A percentile compares a stretch with the other conserved stretches of the same genome.
phyloP scores from a whole-genome alignment of 371 early-diverging fungal genomes.

The Syncephalis fuscata region DNA sequence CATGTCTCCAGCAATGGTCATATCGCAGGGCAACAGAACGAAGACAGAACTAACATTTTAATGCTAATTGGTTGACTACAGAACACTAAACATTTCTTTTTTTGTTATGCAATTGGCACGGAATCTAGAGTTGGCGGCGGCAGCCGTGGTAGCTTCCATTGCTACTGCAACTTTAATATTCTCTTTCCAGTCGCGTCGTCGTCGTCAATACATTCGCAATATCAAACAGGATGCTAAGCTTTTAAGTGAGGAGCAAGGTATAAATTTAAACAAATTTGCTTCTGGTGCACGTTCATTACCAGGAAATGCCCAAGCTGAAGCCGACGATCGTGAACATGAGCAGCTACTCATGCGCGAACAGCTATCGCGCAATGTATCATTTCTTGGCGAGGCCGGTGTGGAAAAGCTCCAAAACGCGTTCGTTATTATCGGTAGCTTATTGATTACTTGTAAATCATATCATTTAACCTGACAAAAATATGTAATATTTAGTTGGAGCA shows the following conservation, averaged over 20 bases:
- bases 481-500: conserved; percentile 46
- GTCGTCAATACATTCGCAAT: conserved; percentile 8
- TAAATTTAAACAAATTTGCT: background rate
- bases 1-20: too few relatives aligned
- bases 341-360: conserved; percentile 63
- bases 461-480: too few relatives aligned
- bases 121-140: conserved; percentile 7
- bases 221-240: conserved; percentile 11
- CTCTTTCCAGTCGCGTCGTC: conserved; percentile 9
- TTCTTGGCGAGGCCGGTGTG: conserved; percentile 70
- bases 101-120: conserved; percentile 1
- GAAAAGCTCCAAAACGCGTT: conserved; percentile 44
- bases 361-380: conserved; percentile 62
- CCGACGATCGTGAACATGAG: background rate
- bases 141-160: conserved; percentile 12
- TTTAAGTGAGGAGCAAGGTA: conserved; percentile 4
- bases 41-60: too few relatives aligned
- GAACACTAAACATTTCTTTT: too few relatives aligned
- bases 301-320: background rate
- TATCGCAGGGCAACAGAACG: too few relatives aligned
- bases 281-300: conserved; percentile 7
- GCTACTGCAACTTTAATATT: conserved; percentile 13
- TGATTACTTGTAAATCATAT: too few relatives aligned
- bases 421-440: conserved; percentile 42
- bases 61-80: too few relatives aligned